These are phyloP conservation scores for Sporothrix curviconia DNA, from an alignment of 2,329 filamentous ascomycete species.

Conservation along the genomic window DNA sequence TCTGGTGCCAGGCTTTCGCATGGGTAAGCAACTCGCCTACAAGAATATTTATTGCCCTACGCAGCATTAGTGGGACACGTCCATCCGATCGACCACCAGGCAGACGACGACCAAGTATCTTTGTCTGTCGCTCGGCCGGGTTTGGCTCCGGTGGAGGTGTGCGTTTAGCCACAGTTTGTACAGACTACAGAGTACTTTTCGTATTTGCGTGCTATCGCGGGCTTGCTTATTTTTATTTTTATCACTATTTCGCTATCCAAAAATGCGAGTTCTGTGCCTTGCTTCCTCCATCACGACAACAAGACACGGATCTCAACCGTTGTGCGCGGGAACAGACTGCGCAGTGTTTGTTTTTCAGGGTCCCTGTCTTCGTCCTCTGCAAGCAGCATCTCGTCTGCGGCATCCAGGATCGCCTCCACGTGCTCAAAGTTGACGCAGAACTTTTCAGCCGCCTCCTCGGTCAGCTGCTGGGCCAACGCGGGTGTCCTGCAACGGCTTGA, in stretches of 20 bases:
- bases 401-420: conserved; percentile 44
- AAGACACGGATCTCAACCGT: conserved; percentile 54
- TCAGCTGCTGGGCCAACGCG: conserved; percentile 66
- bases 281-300: conserved; percentile 38
- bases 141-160: too few relatives aligned
- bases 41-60: neutral
- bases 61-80: neutral
- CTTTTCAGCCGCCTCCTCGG: conserved; percentile 71
- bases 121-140: neutral
- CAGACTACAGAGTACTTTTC: too few relatives aligned
- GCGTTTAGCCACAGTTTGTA: neutral
- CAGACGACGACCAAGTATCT: neutral
- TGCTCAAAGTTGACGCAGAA: conserved; percentile 82
- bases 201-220: too few relatives aligned
- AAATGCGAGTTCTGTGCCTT: neutral
- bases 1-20: neutral
- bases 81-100: neutral
- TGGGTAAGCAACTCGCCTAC: conserved; percentile 5
- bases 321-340: conserved; percentile 51
- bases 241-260: neutral
- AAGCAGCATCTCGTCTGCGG: conserved; percentile 32
- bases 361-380: conserved; percentile 25
- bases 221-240: neutral
- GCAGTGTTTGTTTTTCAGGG: conserved; percentile 25
- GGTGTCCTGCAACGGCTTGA: conserved; percentile 67